Conservation (phyloP, 257 asterid genomes). For the Forsythia viridissima region DNA sequence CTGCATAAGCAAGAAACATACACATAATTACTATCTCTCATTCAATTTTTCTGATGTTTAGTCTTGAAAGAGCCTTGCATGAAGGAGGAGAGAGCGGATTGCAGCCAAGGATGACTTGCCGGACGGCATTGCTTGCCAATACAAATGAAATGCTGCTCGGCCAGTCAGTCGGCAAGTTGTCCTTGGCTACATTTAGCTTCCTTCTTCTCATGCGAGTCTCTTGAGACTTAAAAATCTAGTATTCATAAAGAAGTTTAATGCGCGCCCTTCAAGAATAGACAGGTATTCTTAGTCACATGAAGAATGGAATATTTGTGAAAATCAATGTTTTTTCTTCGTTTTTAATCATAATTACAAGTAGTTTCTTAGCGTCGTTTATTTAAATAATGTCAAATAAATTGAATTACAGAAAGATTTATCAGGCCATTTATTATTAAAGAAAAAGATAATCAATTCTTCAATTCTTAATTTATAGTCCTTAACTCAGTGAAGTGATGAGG, state of each 20-base stretch:
- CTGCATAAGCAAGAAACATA: not conserved
- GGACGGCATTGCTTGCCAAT: not conserved
- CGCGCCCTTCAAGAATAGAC: not conserved
- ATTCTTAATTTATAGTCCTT: no score
- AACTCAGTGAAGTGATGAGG: no score
- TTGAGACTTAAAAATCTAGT: conserved; percentile 12
- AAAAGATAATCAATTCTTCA: no score
- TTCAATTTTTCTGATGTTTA: not conserved
- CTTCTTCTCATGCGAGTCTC: conserved; percentile 39
- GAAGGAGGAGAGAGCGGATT: conserved; percentile 36
- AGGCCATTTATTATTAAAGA: no score
- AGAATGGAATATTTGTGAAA: not conserved
- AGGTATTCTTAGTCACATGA: not conserved
- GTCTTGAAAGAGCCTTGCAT: conserved; percentile 33
- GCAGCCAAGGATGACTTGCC: conserved; percentile 78
- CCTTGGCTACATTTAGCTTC: conserved; percentile 47
- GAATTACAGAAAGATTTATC: no score
- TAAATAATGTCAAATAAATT: not conserved
- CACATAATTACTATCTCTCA: not conserved
- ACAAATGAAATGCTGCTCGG: conserved; percentile 19
- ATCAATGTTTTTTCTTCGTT: not conserved
- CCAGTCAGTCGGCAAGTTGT: conserved; percentile 48
- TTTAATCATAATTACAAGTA: not conserved
- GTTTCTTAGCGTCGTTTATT: not conserved
- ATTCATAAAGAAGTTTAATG: no score